Conservation (phyloP, 208 protist species). For the Crithidia sp. region DNA sequence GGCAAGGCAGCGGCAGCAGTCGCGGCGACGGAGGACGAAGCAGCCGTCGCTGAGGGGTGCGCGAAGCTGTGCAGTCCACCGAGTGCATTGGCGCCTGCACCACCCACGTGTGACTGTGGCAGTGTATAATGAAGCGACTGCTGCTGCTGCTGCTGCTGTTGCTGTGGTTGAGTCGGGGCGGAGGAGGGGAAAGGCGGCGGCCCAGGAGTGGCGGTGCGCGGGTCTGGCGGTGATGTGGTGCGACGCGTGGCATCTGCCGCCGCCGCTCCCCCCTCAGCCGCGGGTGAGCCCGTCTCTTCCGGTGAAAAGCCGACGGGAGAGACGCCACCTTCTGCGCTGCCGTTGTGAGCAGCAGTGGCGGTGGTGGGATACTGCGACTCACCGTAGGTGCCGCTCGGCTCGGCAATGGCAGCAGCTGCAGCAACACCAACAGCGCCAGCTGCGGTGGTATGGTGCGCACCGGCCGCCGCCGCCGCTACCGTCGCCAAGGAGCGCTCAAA, state of each 20-base stretch:
- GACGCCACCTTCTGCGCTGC: no score
- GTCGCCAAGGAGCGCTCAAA: constrained; percentile 2
- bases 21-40: neutral
- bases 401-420: neutral
- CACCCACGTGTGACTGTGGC: neutral
- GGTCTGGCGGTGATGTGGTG: neutral
- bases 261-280: no score
- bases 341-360: neutral
- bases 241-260: neutral
- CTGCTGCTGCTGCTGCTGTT: neutral
- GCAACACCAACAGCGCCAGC: no score
- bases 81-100: neutral
- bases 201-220: neutral
- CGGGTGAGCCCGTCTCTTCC: neutral
- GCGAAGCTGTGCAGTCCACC: neutral
- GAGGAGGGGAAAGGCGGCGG: neutral
- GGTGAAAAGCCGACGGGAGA: no score
- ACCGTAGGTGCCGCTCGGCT: neutral
- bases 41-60: constrained; percentile 2
- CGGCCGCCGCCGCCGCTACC: neutral
- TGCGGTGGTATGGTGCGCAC: neutral
- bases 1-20: neutral
- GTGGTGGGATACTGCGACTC: constrained; percentile 8
- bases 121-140: neutral
- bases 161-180: neutral